Evolutionary conservation across 2,329 filamentous ascomycete species (phyloP), one percentile per base, ranked within the genome.

Genomic region (Arthrobotrys musiformis): DNA sequence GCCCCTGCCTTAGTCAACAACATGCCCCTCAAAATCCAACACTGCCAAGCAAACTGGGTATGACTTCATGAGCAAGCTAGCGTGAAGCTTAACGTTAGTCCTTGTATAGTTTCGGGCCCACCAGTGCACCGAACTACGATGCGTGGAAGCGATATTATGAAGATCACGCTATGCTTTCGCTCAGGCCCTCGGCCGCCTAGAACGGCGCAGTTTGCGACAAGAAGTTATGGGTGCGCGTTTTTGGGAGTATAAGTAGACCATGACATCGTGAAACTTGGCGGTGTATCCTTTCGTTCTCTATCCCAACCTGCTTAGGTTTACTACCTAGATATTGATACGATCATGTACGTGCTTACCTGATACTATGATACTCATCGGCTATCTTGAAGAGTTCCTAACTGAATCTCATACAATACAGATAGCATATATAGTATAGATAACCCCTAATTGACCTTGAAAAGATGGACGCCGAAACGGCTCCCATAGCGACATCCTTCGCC

Each of bases 1-100:
- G 5, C 46, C 44, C 9, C 15, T 1, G 24, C 5, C 33, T 11
- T 2, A 37, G 2, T 15, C 35, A 3, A 2, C 13, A 15, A 15
- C 35, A 40, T n/a, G 1, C 48, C 4, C 6, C 11, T 15, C 28
- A 56, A 56, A 56, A 58, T 58, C 2, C 54, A 40, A 58, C 33
- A 40, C 30, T 13, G 33, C 54, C 33, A 40, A 58, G 54, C 33
- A 58, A 28, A 28, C 19, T 30, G n/a, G 28, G 19, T 37, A 58
- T 40, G 54, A 40, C 54, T 58, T 58, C 52, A 35, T 35, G 1
- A 19, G 6, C n/a, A 58, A 24, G n/a, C n/a, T n/a, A n/a, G n/a
- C n/a, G n/a, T n/a, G n/a, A 40, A n/a, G 8, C 54, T 37, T 58
- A 58, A 58, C 54, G 54, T 58, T 58, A 58, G 33, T 5, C 33